Conservation (phyloP, 331 rosid species). For the Malus hybrid region DNA sequence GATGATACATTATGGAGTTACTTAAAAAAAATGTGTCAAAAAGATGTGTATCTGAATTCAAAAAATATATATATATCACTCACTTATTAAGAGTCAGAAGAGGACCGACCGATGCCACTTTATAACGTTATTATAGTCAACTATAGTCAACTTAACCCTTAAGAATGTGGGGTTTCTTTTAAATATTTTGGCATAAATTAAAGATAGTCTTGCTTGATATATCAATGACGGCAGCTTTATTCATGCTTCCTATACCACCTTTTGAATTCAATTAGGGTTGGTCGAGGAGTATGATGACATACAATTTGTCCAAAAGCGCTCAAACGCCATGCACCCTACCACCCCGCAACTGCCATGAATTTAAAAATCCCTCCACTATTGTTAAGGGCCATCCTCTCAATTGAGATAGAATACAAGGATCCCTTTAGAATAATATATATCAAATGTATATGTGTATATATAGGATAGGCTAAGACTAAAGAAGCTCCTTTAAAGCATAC, state of each 20-base stretch:
- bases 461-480: neutral
- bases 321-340: conserved; percentile 10
- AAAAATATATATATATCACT: too few species aligned
- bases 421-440: neutral
- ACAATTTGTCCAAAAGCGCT: neutral
- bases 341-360: neutral
- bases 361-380: neutral
- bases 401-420: neutral
- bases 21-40: too few species aligned
- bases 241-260: neutral
- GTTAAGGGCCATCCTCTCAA: conserved; percentile 2
- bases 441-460: too few species aligned
- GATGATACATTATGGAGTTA: too few species aligned
- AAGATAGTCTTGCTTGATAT: neutral
- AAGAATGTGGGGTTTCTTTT: neutral
- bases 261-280: neutral
- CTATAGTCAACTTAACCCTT: neutral
- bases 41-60: too few species aligned
- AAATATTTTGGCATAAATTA: too few species aligned
- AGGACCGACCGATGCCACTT: rapidly evolving
- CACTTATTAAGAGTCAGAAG: too few species aligned
- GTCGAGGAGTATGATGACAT: conserved; percentile 3
- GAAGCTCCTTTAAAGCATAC: neutral
- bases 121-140: neutral
- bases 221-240: neutral